Evolutionary conservation across 768 basidiomycete species (phyloP).

Genomic region (Mycena leptocephala): DNA sequence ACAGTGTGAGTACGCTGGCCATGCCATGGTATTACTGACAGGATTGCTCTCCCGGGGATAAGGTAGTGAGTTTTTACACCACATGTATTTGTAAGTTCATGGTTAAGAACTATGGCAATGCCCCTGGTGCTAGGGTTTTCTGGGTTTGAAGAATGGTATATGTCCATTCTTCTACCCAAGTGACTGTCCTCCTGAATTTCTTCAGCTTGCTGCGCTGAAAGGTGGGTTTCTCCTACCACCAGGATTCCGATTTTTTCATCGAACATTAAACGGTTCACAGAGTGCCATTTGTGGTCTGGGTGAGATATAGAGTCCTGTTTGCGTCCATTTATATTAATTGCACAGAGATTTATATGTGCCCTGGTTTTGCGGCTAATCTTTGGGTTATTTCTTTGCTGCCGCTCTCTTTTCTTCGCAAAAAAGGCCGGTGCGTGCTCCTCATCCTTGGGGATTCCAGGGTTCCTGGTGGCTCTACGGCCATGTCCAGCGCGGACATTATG

Average conservation of each 20-base stretch:
- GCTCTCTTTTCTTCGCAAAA: background rate
- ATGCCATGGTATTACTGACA: constrained; percentile 17
- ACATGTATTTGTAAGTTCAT: constrained; percentile 8
- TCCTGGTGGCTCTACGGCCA: background rate
- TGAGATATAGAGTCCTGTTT: background rate
- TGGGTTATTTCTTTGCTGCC: constrained; percentile 1
- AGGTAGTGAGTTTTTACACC: constrained; percentile 2
- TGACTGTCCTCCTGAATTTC: constrained; percentile 8
- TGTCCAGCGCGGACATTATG: background rate
- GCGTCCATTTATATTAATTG: background rate
- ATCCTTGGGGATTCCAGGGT: background rate
- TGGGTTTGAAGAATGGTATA: background rate
- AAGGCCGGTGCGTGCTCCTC: constrained; percentile 20
- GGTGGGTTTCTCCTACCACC: constrained; percentile 14
- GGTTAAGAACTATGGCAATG: constrained; percentile 32
- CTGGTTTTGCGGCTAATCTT: background rate
- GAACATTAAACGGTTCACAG: background rate
- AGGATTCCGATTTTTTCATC: constrained; percentile 14
- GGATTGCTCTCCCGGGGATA: constrained; percentile 15
- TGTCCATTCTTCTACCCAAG: background rate
- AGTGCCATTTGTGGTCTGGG: constrained; percentile 23
- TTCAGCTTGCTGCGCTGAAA: background rate
- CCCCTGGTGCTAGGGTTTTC: background rate
- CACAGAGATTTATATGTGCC: background rate
- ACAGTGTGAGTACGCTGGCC: constrained; percentile 3